A percentile compares a stretch with the other conserved stretches of the same genome.
These are phyloP conservation scores for Podila epicladia DNA, from an alignment of 192 early-diverging fungal genomes.

Conservation along the genomic window DNA sequence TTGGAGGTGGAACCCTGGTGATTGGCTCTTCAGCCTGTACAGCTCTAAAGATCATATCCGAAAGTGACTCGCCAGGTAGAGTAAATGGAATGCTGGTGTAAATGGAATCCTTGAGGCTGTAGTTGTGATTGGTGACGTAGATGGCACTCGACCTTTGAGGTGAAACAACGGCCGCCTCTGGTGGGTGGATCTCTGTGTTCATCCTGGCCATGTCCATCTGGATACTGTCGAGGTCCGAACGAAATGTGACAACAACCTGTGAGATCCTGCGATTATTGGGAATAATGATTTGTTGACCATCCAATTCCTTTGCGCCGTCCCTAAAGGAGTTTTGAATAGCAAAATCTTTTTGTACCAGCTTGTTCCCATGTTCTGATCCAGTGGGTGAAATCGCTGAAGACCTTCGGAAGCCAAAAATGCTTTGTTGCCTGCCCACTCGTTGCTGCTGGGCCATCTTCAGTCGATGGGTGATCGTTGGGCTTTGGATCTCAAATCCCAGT, in stretches of 20 bases:
- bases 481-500: slow-evolving; percentile 29
- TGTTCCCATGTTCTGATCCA: neutral
- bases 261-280: slow-evolving; percentile 15
- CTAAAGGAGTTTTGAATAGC: neutral
- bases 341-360: neutral
- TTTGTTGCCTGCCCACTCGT: slow-evolving; percentile 4
- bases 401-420: slow-evolving; percentile 16
- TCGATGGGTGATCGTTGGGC: slow-evolving; percentile 12
- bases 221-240: neutral
- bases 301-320: slow-evolving; percentile 2
- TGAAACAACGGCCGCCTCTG: neutral
- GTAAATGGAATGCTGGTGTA: slow-evolving; percentile 9
- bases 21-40: neutral
- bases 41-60: slow-evolving; percentile 39
- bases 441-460: slow-evolving; percentile 4
- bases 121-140: slow-evolving; percentile 10
- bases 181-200: neutral
- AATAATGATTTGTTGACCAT: slow-evolving; percentile 2
- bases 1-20: neutral
- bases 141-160: slow-evolving; percentile 4
- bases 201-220: neutral
- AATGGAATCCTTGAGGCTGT: slow-evolving; percentile 2
- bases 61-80: slow-evolving; percentile 28
- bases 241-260: slow-evolving; percentile 40
- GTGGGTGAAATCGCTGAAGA: slow-evolving; percentile 17